Evolutionary conservation across 257 asterid species (phyloP), one percentile per base, ranked within the genome.

Genomic region (Parsonsia alboflavescens): DNA sequence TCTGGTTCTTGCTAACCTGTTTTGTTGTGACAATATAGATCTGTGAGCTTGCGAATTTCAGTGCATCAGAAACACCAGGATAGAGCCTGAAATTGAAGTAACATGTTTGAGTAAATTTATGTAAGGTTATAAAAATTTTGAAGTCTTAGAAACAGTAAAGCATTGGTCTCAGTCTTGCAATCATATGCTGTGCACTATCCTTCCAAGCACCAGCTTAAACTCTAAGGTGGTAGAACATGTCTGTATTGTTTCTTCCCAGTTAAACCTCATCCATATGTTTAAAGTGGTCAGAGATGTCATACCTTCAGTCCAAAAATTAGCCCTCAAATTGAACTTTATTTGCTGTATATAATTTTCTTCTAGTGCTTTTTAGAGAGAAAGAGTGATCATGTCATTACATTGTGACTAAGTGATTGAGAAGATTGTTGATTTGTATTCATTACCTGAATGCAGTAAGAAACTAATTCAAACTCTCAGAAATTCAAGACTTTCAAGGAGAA

Each of bases 1-100:
- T 63, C 26, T 17, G 68, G 63, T 33, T 13, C 74, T 52, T 58
- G 2, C 41, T 3, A 28, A 90, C 98, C 95, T 92, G 97, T 78
- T 94, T 94, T 12, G 96, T 94, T 0, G 99, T 94, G 85, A 94
- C 97, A 66, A 92, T 89, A 66, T 92, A 92, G 75, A 94, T 78
- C 93, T 88, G 86, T 65, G 99, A 90, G 87, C 93, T 94, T 44
- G 99, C 89, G 70, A 94, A 94, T 81, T 92, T 92, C 78, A 94
- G 84, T 56, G 98, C 98, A 80, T 94, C 98, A 6, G 97, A 79
- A 69, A 94, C 96, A 50, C 97, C 97, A 19, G 97, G 98, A 88
- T 93, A 93, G 64, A 91, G 87, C 82, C 98, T 93, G 91, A 84
- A 77, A 75, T 30, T 30, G 57, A 74, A 72, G 79, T 72, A 77